These are phyloP conservation scores for Gillenia trifoliata DNA, from an alignment of 306 rosid genomes.

Conservation along the genomic window DNA sequence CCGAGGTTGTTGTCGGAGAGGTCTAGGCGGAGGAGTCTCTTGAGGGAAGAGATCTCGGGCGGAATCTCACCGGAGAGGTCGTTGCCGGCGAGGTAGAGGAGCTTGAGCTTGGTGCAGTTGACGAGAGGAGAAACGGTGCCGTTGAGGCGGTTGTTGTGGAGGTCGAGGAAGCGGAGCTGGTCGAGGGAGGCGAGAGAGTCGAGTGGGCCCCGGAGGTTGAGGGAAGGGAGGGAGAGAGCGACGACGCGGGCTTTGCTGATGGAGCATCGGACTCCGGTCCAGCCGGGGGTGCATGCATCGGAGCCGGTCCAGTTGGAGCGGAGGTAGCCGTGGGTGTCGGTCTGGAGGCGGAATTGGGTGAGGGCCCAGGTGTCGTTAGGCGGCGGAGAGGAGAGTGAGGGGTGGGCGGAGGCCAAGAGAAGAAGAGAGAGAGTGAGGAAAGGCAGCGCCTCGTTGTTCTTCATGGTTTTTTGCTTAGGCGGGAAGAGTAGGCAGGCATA, in stretches of 20 bases:
- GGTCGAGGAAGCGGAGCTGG: slow-evolving; percentile 83
- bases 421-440: slow-evolving; percentile 9
- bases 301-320: slow-evolving; percentile 71
- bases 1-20: slow-evolving; percentile 82
- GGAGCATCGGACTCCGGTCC: slow-evolving; percentile 78
- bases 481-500: slow-evolving; percentile 20
- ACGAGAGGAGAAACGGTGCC: slow-evolving; percentile 50
- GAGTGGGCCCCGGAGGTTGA: slow-evolving; percentile 76
- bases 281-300: slow-evolving; percentile 58
- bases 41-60: slow-evolving; percentile 35
- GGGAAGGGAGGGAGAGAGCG: slow-evolving; percentile 61
- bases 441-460: slow-evolving; percentile 17
- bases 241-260: slow-evolving; percentile 37
- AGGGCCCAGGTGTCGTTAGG: slow-evolving; percentile 66
- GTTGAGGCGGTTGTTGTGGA: slow-evolving; percentile 74
- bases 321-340: slow-evolving; percentile 79
- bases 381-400: slow-evolving; percentile 10
- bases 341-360: slow-evolving; percentile 49
- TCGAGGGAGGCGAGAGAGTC: slow-evolving; percentile 50
- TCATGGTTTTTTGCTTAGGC: slow-evolving; percentile 29
- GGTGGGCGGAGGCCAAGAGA: slow-evolving; percentile 15
- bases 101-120: slow-evolving; percentile 70
- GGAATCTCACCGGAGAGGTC: slow-evolving; percentile 86
- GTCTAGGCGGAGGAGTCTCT: slow-evolving; percentile 66
- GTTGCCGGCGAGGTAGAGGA: slow-evolving; percentile 73